phyloP scores from a whole-genome alignment of 495 filamentous ascomycete genomes.

The Penicillium ochrochloron region DNA sequence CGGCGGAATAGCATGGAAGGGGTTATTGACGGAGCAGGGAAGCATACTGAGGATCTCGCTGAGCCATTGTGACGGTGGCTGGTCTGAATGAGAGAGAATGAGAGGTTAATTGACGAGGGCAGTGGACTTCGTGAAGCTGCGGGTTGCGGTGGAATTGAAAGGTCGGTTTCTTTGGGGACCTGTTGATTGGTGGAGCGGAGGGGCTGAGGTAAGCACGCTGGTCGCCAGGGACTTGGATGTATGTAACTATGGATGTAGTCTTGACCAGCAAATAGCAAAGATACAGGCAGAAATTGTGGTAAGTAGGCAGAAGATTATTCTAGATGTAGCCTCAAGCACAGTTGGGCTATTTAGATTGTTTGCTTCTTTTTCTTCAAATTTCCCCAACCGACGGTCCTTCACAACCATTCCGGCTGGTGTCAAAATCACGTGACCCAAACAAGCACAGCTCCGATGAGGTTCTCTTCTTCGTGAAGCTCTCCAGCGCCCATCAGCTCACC shows the following conservation, averaged over 20 bases:
- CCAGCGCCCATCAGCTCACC: slow-evolving; percentile 28
- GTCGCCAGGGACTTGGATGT: background rate
- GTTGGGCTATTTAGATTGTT: background rate
- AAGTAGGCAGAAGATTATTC: background rate
- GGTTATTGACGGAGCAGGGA: background rate
- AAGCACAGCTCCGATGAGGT: slow-evolving; percentile 32
- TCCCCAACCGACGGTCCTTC: background rate
- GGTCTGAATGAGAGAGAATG: slow-evolving; percentile 15
- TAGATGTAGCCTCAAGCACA: background rate
- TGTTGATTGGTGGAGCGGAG: slow-evolving; percentile 35
- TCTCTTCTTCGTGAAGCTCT: slow-evolving; percentile 33
- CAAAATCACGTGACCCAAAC: slow-evolving; percentile 38
- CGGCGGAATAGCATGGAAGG: slow-evolving; percentile 5
- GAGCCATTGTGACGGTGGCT: slow-evolving; percentile 51
- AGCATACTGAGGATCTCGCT: slow-evolving; percentile 54
- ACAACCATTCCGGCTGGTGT: background rate
- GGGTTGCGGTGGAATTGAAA: slow-evolving; percentile 38
- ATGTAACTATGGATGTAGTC: background rate
- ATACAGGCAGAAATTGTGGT: background rate
- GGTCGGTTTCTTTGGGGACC: slow-evolving; percentile 37
- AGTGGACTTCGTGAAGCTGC: slow-evolving; percentile 33
- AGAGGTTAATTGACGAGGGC: slow-evolving; percentile 31
- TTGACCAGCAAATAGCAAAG: background rate
- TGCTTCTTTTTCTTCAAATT: background rate
- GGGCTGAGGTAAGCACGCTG: slow-evolving; percentile 26